These are phyloP conservation scores for Hirschioporus abietinus DNA, from an alignment of 768 basidiomycete species.

Conservation along the genomic window DNA sequence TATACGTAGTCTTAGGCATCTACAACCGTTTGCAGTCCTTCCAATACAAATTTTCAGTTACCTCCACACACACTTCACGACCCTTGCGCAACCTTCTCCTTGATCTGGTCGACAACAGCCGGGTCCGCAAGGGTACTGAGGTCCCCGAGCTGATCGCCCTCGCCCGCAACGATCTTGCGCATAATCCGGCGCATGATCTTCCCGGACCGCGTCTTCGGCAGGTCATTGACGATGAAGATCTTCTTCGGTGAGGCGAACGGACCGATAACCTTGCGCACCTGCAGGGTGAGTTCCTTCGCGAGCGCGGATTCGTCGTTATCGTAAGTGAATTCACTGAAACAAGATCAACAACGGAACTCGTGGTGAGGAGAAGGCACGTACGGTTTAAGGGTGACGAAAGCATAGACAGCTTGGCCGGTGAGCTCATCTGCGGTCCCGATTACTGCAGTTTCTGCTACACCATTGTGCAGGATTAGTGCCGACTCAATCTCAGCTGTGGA, in stretches of 20 bases:
- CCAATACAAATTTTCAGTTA: not conserved
- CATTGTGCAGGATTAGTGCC: constrained; percentile 89
- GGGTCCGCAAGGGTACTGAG: constrained; percentile 92
- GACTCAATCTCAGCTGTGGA: constrained; percentile 98
- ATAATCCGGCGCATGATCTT: constrained; percentile 98
- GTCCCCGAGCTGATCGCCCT: constrained; percentile 94
- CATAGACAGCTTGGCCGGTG: constrained; percentile 90
- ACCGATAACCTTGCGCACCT: constrained; percentile 96
- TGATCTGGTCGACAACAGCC: constrained; percentile 76
- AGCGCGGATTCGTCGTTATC: constrained; percentile 69
- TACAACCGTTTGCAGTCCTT: not conserved
- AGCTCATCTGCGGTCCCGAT: constrained; percentile 84
- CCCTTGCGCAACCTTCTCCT: constrained; percentile 61
- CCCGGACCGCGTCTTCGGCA: constrained; percentile 93
- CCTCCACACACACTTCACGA: not conserved
- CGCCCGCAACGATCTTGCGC: constrained; percentile 93
- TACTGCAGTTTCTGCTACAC: constrained; percentile 95
- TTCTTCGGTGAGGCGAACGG: constrained; percentile 98
- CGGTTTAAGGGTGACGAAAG: constrained; percentile 95
- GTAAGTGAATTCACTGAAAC: constrained; percentile 70
- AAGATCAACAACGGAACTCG: not conserved
- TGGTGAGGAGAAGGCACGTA: constrained; percentile 30
- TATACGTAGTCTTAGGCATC: not conserved
- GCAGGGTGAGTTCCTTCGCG: constrained; percentile 83
- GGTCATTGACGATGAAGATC: constrained; percentile 73